Evolutionary conservation across 192 early-diverging fungal genomes (phyloP).

Genomic region (Gaertneriomyces sp.): DNA sequence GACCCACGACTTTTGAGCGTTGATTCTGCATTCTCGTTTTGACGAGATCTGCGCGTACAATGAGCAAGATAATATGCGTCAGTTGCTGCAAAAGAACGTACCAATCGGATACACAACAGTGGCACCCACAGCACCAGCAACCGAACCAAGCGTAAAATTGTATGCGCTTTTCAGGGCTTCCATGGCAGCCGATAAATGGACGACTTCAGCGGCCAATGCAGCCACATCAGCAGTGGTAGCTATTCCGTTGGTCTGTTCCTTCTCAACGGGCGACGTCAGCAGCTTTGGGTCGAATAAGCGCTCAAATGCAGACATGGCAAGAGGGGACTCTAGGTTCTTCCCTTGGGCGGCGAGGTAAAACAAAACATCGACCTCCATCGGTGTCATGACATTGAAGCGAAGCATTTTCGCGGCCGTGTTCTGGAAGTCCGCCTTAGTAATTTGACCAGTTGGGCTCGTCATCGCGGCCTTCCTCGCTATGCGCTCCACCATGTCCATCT

Average conservation of each 20-base stretch:
- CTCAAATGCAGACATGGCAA: slow-evolving; percentile 21
- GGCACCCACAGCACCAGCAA: slow-evolving; percentile 92
- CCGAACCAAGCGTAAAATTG: slow-evolving; percentile 77
- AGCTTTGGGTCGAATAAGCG: slow-evolving; percentile 18
- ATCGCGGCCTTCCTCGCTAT: slow-evolving; percentile 54
- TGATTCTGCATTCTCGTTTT: slow-evolving; percentile 99
- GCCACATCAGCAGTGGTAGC: slow-evolving; percentile 23
- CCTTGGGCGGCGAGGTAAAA: slow-evolving; percentile 56
- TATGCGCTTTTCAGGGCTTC: slow-evolving; percentile 59
- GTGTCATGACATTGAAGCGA: slow-evolving; percentile 61
- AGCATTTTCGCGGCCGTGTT: slow-evolving; percentile 50
- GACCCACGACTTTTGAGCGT: slow-evolving; percentile 78
- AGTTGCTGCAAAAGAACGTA: slow-evolving; percentile 6
- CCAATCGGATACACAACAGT: slow-evolving; percentile 91
- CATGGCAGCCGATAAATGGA: slow-evolving; percentile 32
- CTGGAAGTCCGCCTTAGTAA: slow-evolving; percentile 65
- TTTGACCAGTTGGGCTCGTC: slow-evolving; percentile 44
- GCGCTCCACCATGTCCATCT: slow-evolving; percentile 68
- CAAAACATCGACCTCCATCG: slow-evolving; percentile 71
- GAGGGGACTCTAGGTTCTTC: slow-evolving; percentile 5
- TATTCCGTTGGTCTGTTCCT: slow-evolving; percentile 1
- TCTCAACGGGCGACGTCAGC: background rate
- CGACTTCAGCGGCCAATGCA: slow-evolving; percentile 14
- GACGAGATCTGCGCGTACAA: slow-evolving; percentile 67
- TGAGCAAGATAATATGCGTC: background rate